phyloP scores from a whole-genome alignment of 257 asterid species.

The Leonotis leonurus region DNA sequence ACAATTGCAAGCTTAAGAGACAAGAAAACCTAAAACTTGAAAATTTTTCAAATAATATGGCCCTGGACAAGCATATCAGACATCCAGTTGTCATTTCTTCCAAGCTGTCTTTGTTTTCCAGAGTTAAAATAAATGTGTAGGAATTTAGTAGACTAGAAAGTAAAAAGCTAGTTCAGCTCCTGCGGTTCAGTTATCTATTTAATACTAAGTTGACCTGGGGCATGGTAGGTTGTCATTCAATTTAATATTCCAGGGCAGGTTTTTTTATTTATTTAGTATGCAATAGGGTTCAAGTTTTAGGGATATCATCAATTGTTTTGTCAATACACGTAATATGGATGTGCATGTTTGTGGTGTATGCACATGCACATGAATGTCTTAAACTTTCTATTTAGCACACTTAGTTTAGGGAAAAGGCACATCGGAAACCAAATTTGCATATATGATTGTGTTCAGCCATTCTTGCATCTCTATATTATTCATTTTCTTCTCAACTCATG shows the following conservation, averaged over 20 bases:
- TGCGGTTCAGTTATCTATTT: too few relatives aligned
- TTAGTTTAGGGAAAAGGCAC: not conserved
- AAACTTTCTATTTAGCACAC: not conserved
- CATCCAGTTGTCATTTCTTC: not conserved
- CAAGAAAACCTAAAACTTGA: not conserved
- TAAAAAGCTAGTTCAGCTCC: too few relatives aligned
- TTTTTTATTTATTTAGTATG: too few relatives aligned
- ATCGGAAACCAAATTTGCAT: not conserved
- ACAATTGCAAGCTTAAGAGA: not conserved
- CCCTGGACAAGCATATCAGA: not conserved
- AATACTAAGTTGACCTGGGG: too few relatives aligned
- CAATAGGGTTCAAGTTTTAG: too few relatives aligned
- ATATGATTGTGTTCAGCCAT: slow-evolving; percentile 4
- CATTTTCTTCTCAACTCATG: not conserved
- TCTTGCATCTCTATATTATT: not conserved
- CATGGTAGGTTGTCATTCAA: too few relatives aligned
- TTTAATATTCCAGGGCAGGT: too few relatives aligned
- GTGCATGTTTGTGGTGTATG: not conserved
- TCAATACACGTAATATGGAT: too few relatives aligned
- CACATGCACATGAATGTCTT: not conserved
- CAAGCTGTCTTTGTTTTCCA: too few relatives aligned
- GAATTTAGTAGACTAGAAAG: too few relatives aligned
- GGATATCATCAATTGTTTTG: too few relatives aligned
- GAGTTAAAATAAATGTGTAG: too few relatives aligned
- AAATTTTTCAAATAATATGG: not conserved